Base-by-base conservation (phyloP, 176 grass and related monocot genomes). In the Dendrocalamus sinicus region DNA sequence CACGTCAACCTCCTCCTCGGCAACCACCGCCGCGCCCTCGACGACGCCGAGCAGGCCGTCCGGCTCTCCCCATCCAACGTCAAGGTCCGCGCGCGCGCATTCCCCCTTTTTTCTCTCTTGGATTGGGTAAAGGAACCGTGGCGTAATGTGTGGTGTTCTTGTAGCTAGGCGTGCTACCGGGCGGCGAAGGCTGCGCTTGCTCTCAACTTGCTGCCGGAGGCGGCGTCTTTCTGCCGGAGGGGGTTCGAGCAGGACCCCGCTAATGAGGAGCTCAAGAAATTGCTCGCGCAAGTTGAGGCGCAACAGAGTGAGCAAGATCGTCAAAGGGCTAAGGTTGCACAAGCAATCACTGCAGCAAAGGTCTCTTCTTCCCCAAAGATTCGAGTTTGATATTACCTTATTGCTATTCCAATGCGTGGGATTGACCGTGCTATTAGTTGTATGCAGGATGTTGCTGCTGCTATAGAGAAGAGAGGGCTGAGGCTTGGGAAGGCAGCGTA, bases 1-100 rank as follows among this genome's bases (percentile, higher is more conserved):
- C 96, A 94, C 79, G 93, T 91, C 69, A 94, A 95, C 82, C 88
- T 95, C 75, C 91, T 98, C 51, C 87, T 98, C 70, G 96, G 90
- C 72, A 98, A 98, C 84, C 76, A 92, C 62, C 87, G 96, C 54
- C 84, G 88, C 41, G 86, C 93, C 28, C 78, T 98, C 67, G 81
- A 73, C 28, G 96, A 98, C 86, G 86, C 91, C 14, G 84, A 91
- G 70, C 91, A 95, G 52, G 96, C 91, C 71, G 51, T 94, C 37
- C 87, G 79, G 24, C 72, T 94, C 61, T 94, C 67, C 35, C 84
- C 93, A 11, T 85, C 93, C 54, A 94, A 94, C 88, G 22, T 95
- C 74, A 98, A 98, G 93, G 92, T 98, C 63, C 61, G 47, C 28
- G 4, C 12, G 12, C 30, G 2, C 28, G 8, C 8, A 19, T 76